Base-by-base conservation (phyloP, 2,329 filamentous ascomycete species). In the Cladophialophora chaetospira region DNA sequence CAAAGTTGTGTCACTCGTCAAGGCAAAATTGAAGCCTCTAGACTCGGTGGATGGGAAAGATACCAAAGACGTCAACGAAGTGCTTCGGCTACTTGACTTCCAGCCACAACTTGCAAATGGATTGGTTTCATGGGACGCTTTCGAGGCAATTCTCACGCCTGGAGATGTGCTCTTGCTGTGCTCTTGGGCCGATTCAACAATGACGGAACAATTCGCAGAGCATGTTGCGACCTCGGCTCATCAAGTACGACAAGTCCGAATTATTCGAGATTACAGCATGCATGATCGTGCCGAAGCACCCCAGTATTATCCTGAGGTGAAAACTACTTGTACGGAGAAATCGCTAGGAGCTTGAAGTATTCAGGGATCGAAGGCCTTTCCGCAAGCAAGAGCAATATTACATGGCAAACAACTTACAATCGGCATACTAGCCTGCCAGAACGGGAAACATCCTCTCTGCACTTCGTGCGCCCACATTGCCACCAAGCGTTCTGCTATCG, bases 261-360 rank as follows among this genome's bases (percentile, higher is more conserved):
- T 53, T 5, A 53, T 53, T 46, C 50, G 50, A 35, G 50, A 53
- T 26, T 53, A 53, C 23, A 40, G 50, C 15, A 53, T 53, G 50
- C 33, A 31, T 26, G 50, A 53, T 36, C 38, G 50, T 8, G 15
- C n/a, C 5, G 50, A 53, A 26, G 50, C 50, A n/a, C 50, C 50
- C 3, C 50, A 53, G 50, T 53, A 53, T 35, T 53, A 53, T 23
- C 50, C 50, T 3, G 46, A 45, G 5, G 53, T 50, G 8, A 38
- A 43, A 43, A 11, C n/a, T 42, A 13, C 47, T 31, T 9, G 42
- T 21, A 29, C 17, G 23, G 23, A 29, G 43, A 25, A 21, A 45
- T 19, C 40, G 5, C 10, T 33, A n/a, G n/a, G n/a, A n/a, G n/a
- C n/a, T n/a, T n/a, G n/a, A n/a, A n/a, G n/a, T n/a, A n/a, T n/a